These are phyloP conservation scores for Aegilops umbellulata DNA, from an alignment of 176 grass and related monocot species.

Conservation along the genomic window DNA sequence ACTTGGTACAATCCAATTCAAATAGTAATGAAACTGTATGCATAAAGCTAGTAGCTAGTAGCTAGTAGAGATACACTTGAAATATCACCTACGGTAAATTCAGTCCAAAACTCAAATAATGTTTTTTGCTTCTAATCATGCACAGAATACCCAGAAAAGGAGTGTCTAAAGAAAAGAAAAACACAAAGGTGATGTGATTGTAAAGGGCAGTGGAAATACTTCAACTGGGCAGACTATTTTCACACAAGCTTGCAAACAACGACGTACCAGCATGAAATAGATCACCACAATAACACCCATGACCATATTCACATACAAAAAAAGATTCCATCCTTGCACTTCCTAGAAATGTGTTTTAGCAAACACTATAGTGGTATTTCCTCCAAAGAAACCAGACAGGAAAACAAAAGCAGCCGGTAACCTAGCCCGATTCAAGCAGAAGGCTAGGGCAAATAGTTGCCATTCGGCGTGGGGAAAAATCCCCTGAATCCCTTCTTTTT, in stretches of 20 bases:
- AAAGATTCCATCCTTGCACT: too few species aligned
- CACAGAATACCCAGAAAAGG: background rate
- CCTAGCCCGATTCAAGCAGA: background rate
- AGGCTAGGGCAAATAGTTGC: background rate
- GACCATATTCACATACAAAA: background rate
- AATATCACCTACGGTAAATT: background rate
- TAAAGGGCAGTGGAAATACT: too few species aligned
- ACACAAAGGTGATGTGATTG: background rate
- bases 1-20: too few species aligned
- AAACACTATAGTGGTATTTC: background rate
- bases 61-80: background rate
- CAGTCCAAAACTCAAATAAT: background rate
- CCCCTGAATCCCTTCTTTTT: too few species aligned
- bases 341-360: background rate
- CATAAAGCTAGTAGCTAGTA: background rate
- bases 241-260: too few species aligned
- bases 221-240: too few species aligned
- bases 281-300: background rate
- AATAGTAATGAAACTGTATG: background rate
- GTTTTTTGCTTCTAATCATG: background rate
- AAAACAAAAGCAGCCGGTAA: background rate
- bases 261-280: background rate
- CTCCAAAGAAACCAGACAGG: background rate
- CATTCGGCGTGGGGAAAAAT: background rate
- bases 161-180: background rate